Base-by-base conservation (phyloP, 768 basidiomycete genomes). In the Termitomyces eurrhizus region DNA sequence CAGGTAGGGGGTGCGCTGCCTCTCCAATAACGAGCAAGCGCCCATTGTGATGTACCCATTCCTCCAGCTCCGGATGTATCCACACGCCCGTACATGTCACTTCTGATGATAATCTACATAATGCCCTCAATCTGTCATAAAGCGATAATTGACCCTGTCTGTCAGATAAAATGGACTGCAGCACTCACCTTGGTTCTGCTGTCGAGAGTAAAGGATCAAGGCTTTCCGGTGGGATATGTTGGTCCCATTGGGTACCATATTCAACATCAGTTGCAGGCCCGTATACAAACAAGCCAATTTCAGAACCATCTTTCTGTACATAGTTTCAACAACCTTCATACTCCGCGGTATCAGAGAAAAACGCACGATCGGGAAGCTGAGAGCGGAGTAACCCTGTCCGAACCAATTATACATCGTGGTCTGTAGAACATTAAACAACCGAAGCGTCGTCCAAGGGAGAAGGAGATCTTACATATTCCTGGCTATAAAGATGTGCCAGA, bases 1-100 rank as follows among this genome's bases (percentile, higher is more conserved):
- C 84, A 50, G 82, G 78, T 50, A 82, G 73, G 6, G 81, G 81
- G 66, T 87, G 84, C 0, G 80, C 83, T 0, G 83, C 82, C 36
- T 82, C 79, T 49, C 84, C 84, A 24, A 85, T 73, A 14, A 85
- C 66, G n/a, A 83, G 71, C 55, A 80, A 65, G 32, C 73, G 73
- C 6, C 80, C 80, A 36, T 67, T 70, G 24, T 67, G 66, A 60
- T 84, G 80, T 2, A 80, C 77, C 84, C 83, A 84, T 32, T 80
- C 75, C 44, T 82, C 79, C 29, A 81, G 65, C 16, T 73, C 71
- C 1, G 70, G 62, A n/a, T 78, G 70, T 24, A 75, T 70, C 36
- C 73, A 71, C 3, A 81, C 70, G 1, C 73, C 71, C 5, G 77
- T 63, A 41, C 78, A 75, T n/a, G 69, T 62, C 7, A 75, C 71